Base-by-base conservation (phyloP, 164 flowering plant species). In the Piper betle region DNA sequence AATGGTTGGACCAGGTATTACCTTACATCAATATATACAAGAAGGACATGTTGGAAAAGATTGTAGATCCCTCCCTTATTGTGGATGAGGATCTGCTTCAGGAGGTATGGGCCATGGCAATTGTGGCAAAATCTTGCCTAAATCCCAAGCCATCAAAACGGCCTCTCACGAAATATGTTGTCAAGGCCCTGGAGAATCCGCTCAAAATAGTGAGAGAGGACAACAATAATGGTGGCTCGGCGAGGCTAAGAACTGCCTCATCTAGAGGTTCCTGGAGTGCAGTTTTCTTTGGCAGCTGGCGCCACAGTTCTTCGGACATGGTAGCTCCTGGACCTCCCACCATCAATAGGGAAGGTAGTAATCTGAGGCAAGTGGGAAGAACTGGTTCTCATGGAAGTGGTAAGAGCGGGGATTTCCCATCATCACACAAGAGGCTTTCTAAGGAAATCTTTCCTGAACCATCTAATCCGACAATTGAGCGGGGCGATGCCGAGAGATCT, bases 261-360 rank as follows among this genome's bases (percentile, higher is more conserved):
- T 93, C 98, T 1, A 78, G 98, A 69, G 79, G 90, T 7, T 90
- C 96, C 0, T 93, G 99, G 97, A 93, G 79, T 72, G 93, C 93
- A 38, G 81, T 89, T 41, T n/a, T 93, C 16, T 88, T 93, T 71
- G 92, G 97, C 18, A 93, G 99, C 68, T 93, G 96, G 99, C 81
- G 89, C 33, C 92, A 80, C 6, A 88, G 97, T 68, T 77, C 88
- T 15, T 80, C 86, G 0, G 97, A 91, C n/a, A 75, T 71, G 17
- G 79, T 64, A 8, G 71, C 74, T 17, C 42, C 67, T 59, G 58
- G 58, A 38, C 38, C 58, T 13, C 37, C 58, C 46, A 72, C 64
- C 62, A 39, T 75, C 62, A 72, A 65, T 60, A 76, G 52, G 17
- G 98, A 80, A 57, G 85, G 75, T 37, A 74, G 80, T 64, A 78